These are phyloP conservation scores for Colletotrichum incanum DNA, from an alignment of 2,329 filamentous ascomycete genomes.

Conservation along the genomic window DNA sequence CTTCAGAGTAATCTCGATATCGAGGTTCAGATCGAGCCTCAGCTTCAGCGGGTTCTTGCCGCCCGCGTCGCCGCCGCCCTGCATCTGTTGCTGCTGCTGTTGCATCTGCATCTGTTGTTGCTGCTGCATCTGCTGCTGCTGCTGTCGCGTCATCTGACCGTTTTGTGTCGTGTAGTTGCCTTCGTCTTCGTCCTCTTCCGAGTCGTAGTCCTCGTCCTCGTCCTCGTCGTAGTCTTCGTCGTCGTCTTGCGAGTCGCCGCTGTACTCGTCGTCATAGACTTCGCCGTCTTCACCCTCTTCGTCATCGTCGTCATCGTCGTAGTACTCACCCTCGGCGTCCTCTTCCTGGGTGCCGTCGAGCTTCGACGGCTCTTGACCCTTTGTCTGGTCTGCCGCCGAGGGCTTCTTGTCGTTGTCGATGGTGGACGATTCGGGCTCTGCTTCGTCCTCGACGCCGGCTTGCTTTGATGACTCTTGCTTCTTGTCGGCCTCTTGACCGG, in stretches of 20 bases:
- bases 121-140: slow-evolving; percentile 43
- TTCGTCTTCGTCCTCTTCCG: slow-evolving; percentile 31
- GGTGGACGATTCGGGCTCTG: slow-evolving; percentile 37
- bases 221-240: slow-evolving; percentile 36
- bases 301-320: slow-evolving; percentile 42
- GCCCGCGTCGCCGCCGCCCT: slow-evolving; percentile 45
- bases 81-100: slow-evolving; percentile 47
- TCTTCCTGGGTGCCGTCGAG: slow-evolving; percentile 25
- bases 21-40: slow-evolving; percentile 76
- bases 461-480: slow-evolving; percentile 43
- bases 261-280: slow-evolving; percentile 42
- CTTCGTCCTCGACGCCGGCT: slow-evolving; percentile 45
- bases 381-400: slow-evolving; percentile 38
- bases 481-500: slow-evolving; percentile 46
- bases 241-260: slow-evolving; percentile 42
- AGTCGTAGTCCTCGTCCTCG: slow-evolving; percentile 46
- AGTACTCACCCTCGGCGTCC: slow-evolving; percentile 34
- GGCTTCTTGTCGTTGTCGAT: slow-evolving; percentile 31
- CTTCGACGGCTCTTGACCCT: slow-evolving; percentile 36
- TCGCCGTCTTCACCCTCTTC: slow-evolving; percentile 39
- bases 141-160: slow-evolving; percentile 25
- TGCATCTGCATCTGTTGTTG: slow-evolving; percentile 48
- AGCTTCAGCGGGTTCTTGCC: slow-evolving; percentile 46
- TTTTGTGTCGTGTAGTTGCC: slow-evolving; percentile 39
- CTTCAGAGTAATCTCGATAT: slow-evolving; percentile 89